Evolutionary conservation across 495 filamentous ascomycete genomes (phyloP), one percentile per base, ranked within the genome.

Genomic region (Penicillium cataractarum): DNA sequence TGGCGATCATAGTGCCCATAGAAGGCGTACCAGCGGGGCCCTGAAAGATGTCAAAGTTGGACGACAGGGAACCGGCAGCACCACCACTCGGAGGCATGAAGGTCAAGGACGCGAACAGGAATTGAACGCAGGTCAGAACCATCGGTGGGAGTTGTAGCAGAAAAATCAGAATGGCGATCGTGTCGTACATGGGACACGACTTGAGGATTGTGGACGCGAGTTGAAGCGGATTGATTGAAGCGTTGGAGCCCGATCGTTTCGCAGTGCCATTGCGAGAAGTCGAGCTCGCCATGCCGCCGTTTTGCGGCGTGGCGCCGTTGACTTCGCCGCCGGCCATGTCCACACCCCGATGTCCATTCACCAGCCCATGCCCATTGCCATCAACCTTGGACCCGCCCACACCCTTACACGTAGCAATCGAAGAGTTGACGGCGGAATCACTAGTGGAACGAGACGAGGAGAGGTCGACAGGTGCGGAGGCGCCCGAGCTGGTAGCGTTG

Each of bases 151-250:
- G 86, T 74, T 97, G 95, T 70, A 99, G 88, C 58, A 99, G 86
- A 73, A 99, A 90, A 75, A 99, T 97, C 73, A 99, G 84, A 72
- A 99, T 97, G 70, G 95, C 93, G 76, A 99, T 91, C 58, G 95
- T 97, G 80, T 99, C 95, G 75, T 91, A 88, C 65, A 97, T 87
- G 26, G 95, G 95, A 69, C 92, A 97, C 27, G 92, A 93, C 64
- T 85, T 84, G 64, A 99, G 86, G 61, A 99, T 95, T 44, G 94
- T 97, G 63, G 90, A 84, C 52, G 88, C 87, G 57, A 93, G 76
- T 65, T 88, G 86, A 58, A 95, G 75, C 49, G 89, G 86, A 60
- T 89, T 88, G 55, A 78, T 72, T 53, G 83, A 86, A 63, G 87
- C 83, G 53, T 84, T 86, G 60, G 86, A 76, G 44, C 66, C 79